Evolutionary conservation across 306 rosid species (phyloP).

Genomic region (Cyamopsis tetragonoloba): DNA sequence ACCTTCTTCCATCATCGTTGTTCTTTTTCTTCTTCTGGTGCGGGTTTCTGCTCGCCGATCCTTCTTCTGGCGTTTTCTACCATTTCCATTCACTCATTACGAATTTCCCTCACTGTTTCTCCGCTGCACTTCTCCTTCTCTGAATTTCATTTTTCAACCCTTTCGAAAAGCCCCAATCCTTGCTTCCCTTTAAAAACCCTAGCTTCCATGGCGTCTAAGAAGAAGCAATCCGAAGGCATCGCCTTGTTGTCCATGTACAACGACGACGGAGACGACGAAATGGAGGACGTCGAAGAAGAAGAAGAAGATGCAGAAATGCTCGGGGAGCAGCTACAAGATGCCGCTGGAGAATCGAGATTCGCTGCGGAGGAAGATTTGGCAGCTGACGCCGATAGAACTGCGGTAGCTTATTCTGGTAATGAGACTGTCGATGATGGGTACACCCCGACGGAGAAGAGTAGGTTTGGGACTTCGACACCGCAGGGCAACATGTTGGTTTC

Average conservation of each 20-base stretch:
- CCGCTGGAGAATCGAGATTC: conserved; percentile 25
- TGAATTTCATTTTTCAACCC: background rate
- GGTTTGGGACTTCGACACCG: conserved; percentile 39
- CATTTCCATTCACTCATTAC: background rate
- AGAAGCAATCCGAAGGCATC: conserved; percentile 70
- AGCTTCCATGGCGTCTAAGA: conserved; percentile 64
- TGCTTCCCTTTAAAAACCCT: conserved; percentile 18
- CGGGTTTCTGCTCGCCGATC: too few relatives aligned
- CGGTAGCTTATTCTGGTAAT: conserved; percentile 34
- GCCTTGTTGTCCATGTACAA: conserved; percentile 75
- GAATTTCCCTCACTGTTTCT: background rate
- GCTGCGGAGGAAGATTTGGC: conserved; percentile 43
- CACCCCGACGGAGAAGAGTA: conserved; percentile 35
- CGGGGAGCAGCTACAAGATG: background rate
- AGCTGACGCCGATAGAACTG: conserved; percentile 23
- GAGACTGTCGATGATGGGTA: conserved; percentile 25
- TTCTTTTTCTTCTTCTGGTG: too few relatives aligned
- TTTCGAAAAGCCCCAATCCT: background rate
- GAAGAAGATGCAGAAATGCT: conserved; percentile 21
- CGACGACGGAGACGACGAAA: conserved; percentile 67
- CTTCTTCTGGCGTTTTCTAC: background rate
- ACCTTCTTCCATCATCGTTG: too few relatives aligned
- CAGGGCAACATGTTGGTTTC: conserved; percentile 36
- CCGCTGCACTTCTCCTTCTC: background rate
- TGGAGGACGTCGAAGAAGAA: conserved; percentile 57